Evolutionary conservation across 1,139 yeast genomes (phyloP), one percentile per base, ranked within the genome.

Genomic region (Blastobotrys malaysiensis): DNA sequence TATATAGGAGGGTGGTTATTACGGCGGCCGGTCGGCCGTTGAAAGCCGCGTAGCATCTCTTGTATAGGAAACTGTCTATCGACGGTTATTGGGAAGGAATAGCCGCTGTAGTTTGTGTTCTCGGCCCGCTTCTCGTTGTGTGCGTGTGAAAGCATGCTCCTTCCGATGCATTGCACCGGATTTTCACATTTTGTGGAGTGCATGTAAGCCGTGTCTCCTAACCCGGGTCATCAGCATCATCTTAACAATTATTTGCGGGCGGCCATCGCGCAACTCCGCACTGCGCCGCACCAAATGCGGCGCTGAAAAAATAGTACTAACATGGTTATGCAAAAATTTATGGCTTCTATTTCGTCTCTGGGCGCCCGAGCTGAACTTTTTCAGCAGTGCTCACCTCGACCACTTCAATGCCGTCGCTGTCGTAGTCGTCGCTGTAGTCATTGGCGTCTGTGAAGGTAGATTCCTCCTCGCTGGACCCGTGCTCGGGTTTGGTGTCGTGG

Each of bases 361-460:
- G 16, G 39, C 39, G 39, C 16, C 39, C 39, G 5, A 31, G 6
- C 16, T 31, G 39, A 16, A 31, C 39, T 11, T 31, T 31, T n/a
- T 31, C 39, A 16, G 39, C 39, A 11, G 39, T 31, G 39, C 11
- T 31, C 16, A 31, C 39, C 16, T 49, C 51, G 26, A 43, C 47
- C 14, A 43, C 22, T 22, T 49, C 51, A 22, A 43, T 46, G 39
- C 19, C 46, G 11, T 43, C 46, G 43, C 45, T 48, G 43, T 27
- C 22, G 9, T 47, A 31, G 14, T 20, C 11, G 18, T 36, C 27
- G 26, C 39, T 16, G 7, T 48, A 18, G 5, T 48, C 26, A 9
- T 43, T 9, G 3, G 22, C 45, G 22, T 43, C 22, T 3, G 11
- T 20, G 16, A 20, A 43, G 5, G 39, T n/a, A 31, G 39, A 31